phyloP scores from a whole-genome alignment of 2,329 filamentous ascomycete species.

The Fonsecaea pugnacius region DNA sequence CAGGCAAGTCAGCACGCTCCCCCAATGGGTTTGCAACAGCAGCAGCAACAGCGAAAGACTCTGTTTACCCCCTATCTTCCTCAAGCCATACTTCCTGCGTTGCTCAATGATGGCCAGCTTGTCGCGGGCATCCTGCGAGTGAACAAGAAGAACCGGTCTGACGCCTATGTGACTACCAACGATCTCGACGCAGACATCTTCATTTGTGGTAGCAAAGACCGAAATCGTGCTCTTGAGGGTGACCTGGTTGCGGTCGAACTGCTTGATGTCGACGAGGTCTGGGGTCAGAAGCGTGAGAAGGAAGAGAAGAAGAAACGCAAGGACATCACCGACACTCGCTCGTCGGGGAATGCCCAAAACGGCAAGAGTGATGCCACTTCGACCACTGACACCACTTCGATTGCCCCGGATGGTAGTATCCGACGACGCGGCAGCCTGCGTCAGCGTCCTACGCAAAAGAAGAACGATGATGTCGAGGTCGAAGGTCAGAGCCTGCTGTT shows the following conservation, averaged over 20 bases:
- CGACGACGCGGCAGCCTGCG: slow-evolving; percentile 91
- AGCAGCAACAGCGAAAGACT: slow-evolving; percentile 94
- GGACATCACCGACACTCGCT: slow-evolving; percentile 92
- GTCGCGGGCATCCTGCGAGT: slow-evolving; percentile 96
- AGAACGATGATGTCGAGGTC: slow-evolving; percentile 99
- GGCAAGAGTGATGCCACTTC: slow-evolving; percentile 59
- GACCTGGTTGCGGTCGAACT: slow-evolving; percentile 95
- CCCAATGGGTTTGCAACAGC: slow-evolving; percentile 66
- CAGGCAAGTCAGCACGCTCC: slow-evolving; percentile 73
- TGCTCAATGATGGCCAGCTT: slow-evolving; percentile 88
- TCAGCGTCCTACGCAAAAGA: slow-evolving; percentile 97
- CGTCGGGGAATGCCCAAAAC: slow-evolving; percentile 64
- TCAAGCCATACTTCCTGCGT: slow-evolving; percentile 87
- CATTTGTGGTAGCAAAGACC: slow-evolving; percentile 98
- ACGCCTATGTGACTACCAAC: slow-evolving; percentile 93
- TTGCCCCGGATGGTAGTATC: slow-evolving; percentile 77
- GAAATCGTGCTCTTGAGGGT: slow-evolving; percentile 93
- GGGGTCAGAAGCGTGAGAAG: slow-evolving; percentile 98
- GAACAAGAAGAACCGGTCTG: slow-evolving; percentile 99
- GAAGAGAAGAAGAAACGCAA: slow-evolving; percentile 99
- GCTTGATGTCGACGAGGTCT: slow-evolving; percentile 96
- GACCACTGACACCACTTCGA: slow-evolving; percentile 65
- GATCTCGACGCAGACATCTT: slow-evolving; percentile 98
- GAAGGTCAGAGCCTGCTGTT: slow-evolving; percentile 95
- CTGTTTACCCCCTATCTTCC: slow-evolving; percentile 97